Evolutionary conservation across 2,329 filamentous ascomycete genomes (phyloP).

Genomic region (Beauveria asiatica): DNA sequence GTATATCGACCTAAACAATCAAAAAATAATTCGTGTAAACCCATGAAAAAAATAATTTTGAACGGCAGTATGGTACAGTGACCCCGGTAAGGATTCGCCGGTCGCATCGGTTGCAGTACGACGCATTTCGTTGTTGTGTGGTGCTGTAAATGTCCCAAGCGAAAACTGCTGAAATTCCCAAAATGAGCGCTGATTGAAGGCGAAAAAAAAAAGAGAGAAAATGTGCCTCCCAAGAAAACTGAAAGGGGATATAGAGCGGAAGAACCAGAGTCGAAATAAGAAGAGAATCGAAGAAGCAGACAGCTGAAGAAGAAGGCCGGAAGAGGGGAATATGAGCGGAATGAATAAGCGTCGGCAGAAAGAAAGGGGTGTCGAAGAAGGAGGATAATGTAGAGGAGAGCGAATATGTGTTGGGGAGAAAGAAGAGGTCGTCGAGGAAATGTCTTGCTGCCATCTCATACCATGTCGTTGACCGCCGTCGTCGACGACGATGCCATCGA

Average conservation of each 20-base stretch:
- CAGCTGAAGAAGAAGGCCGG: background rate
- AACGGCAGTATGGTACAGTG: background rate
- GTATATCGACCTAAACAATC: background rate
- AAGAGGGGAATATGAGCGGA: too few relatives aligned
- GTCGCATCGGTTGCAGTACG: background rate
- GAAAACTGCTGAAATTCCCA: background rate
- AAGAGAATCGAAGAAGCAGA: too few relatives aligned
- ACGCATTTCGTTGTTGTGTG: background rate
- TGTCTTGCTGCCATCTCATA: background rate
- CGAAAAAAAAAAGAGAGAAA: background rate
- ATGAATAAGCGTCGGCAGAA: too few relatives aligned
- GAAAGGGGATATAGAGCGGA: background rate
- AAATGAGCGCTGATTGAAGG: background rate
- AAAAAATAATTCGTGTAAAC: background rate
- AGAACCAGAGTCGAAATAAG: background rate
- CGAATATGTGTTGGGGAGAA: too few relatives aligned
- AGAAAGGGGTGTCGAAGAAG: too few relatives aligned
- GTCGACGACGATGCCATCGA: conserved; percentile 2
- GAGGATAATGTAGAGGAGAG: too few relatives aligned
- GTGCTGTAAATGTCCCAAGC: background rate
- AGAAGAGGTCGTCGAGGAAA: background rate
- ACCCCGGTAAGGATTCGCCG: background rate
- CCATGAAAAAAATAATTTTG: background rate
- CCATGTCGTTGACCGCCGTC: conserved; percentile 3
- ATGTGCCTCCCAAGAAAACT: background rate